phyloP scores from a whole-genome alignment of 2,329 filamentous ascomycete genomes.

The Neoscytalidium dimidiatum region DNA sequence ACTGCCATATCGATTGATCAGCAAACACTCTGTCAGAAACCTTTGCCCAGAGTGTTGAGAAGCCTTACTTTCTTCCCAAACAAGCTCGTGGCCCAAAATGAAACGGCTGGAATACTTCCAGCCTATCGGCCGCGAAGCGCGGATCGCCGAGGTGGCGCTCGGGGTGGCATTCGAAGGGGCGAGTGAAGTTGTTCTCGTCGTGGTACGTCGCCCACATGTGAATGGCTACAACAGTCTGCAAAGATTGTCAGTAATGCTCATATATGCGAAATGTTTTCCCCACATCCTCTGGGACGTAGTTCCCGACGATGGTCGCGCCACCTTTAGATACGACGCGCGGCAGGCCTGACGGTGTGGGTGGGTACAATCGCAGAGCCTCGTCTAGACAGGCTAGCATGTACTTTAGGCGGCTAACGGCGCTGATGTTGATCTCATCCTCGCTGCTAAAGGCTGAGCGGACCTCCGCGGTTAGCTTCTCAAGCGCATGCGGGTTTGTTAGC shows the following conservation, averaged over 20 bases:
- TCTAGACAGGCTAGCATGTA: conserved; percentile 50
- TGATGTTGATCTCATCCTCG: conserved; percentile 36
- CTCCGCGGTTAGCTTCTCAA: conserved; percentile 30
- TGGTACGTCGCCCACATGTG: conserved; percentile 33
- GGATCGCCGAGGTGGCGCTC: conserved; percentile 35
- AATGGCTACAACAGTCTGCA: conserved; percentile 31
- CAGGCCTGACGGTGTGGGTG: conserved; percentile 46
- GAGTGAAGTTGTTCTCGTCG: conserved; percentile 32
- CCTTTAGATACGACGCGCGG: conserved; percentile 37
- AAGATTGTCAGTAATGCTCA: background rate
- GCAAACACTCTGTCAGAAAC: background rate
- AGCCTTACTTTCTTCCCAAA: conserved; percentile 38
- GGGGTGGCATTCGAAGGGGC: conserved; percentile 35
- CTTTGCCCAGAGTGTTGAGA: background rate
- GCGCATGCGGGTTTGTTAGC: conserved; percentile 29
- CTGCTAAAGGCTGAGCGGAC: conserved; percentile 29
- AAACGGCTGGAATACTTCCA: conserved; percentile 34
- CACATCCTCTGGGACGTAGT: conserved; percentile 34
- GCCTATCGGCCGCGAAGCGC: conserved; percentile 16
- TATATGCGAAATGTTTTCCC: background rate
- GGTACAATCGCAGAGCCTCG: conserved; percentile 49
- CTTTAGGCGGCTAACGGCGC: conserved; percentile 29
- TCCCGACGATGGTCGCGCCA: conserved; percentile 40
- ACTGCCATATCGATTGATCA: conserved; percentile 21
- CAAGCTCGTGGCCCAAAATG: conserved; percentile 38